Base-by-base conservation (phyloP, 768 basidiomycete species). In the Naematelia encephala region DNA sequence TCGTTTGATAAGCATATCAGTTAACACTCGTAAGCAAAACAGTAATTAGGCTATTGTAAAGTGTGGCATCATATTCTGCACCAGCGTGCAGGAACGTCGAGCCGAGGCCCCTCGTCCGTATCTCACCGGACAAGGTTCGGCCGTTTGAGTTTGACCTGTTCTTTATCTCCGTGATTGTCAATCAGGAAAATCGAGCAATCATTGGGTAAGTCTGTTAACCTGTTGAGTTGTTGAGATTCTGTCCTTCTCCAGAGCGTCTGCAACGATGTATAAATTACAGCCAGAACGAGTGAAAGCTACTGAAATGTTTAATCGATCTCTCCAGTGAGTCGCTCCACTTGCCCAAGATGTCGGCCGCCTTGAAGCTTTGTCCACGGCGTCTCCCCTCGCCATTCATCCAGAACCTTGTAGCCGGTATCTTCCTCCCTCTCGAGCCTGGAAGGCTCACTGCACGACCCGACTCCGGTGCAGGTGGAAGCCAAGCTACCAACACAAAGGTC, bases 401-500 rank as follows among this genome's bases (percentile, higher is more conserved):
- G 52, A 54, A 54, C 29, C 21, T 26, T 11, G 52, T 34, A 14
- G 29, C 28, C 42, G 52, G 52, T 3, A 14, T 54, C 34, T 26
- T 54, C 4, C 52, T 54, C 3, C 14, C 34, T 21, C 52, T 54
- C 12, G 52, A 26, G 10, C 52, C 52, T 11, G 52, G 52, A 48
- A 54, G 29, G 52, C 42, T 54, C 27, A 34, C 52, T 5, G 52
- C 52, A 3, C 52, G 29, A n/a, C 28, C 52, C 13, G 29, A 26
- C 19, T 30, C 42, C 26, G 52, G 52, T n/a, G 52, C 52, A 11
- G 52, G 52, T 48, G 52, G 52, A 14, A 34, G 28, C 11, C 52
- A 54, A 43, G 52, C 52, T 14, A 39, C 52, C 3, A 54, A 54
- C 27, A 54, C 52, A 14, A 54, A 54, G 26, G 52, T 54, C 44